These are phyloP conservation scores for Quercus engelmannii DNA, from an alignment of 306 rosid species.

Conservation along the genomic window DNA sequence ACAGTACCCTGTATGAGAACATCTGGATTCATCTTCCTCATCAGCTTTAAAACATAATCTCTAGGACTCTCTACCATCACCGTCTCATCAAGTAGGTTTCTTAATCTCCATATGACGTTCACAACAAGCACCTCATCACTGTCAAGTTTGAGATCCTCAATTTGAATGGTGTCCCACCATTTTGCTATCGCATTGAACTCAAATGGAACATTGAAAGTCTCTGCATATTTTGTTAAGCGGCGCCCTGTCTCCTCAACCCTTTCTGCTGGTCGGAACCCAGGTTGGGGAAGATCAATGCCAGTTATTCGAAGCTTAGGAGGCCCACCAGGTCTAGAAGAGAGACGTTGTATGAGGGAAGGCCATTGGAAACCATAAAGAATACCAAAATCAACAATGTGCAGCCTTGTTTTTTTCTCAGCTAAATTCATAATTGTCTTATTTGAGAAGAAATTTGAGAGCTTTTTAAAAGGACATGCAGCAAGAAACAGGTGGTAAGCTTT, in stretches of 20 bases:
- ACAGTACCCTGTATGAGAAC: conserved; percentile 24
- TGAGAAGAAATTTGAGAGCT: conserved; percentile 31
- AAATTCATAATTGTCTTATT: conserved; percentile 34
- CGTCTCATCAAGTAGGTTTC: conserved; percentile 38
- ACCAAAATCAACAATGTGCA: conserved; percentile 40
- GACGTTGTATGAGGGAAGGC: conserved; percentile 30
- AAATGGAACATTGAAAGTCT: conserved; percentile 35
- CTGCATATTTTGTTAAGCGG: conserved; percentile 28
- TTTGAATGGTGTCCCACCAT: conserved; percentile 35
- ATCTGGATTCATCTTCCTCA: conserved; percentile 34
- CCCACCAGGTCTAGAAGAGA: conserved; percentile 27
- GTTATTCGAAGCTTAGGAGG: conserved; percentile 43
- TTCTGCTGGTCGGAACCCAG: conserved; percentile 40
- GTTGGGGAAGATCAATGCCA: conserved; percentile 37
- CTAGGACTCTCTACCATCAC: conserved; percentile 33
- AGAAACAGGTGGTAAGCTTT: conserved; percentile 42
- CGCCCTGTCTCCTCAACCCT: conserved; percentile 35
- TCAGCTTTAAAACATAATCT: conserved; percentile 26
- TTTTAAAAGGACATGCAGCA: conserved; percentile 33
- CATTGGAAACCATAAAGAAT: conserved; percentile 36
- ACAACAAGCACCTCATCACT: conserved; percentile 35
- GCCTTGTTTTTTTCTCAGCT: conserved; percentile 30
- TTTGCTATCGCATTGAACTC: conserved; percentile 39
- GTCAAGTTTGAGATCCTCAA: conserved; percentile 38
- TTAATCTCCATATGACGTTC: conserved; percentile 27